These are phyloP conservation scores for Globisporangium lucens DNA, from an alignment of 352 stramenopile species.

Conservation along the genomic window DNA sequence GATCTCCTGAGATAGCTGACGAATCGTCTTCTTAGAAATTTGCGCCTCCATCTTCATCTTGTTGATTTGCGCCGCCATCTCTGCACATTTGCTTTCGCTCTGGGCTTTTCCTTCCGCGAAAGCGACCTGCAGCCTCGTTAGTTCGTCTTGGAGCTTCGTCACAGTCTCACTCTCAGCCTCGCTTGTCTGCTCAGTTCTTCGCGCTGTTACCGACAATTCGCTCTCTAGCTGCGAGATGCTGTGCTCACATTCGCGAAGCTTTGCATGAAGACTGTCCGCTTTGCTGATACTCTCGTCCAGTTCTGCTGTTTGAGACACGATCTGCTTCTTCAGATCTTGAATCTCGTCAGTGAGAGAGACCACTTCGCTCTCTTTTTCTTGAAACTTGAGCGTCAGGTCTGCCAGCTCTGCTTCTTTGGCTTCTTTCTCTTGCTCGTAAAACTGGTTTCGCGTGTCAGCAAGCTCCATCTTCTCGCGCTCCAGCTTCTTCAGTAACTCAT, in stretches of 20 bases:
- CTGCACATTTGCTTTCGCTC: background rate
- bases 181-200: background rate
- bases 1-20: constrained; percentile 5
- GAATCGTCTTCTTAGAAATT: background rate
- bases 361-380: constrained; percentile 21
- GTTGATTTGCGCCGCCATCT: constrained; percentile 2
- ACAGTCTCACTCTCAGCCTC: background rate
- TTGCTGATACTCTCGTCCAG: constrained; percentile 17
- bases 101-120: background rate
- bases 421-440: constrained; percentile 3
- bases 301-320: constrained; percentile 28
- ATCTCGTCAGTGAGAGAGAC: constrained; percentile 26
- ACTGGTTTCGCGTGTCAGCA: background rate
- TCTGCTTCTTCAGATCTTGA: constrained; percentile 19
- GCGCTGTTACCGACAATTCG: constrained; percentile 2
- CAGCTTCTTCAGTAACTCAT: constrained; percentile 13
- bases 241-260: background rate
- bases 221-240: constrained; percentile 2
- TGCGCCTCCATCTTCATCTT: constrained; percentile 1
- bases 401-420: constrained; percentile 8
- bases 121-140: background rate
- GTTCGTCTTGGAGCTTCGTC: background rate
- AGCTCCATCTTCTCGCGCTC: constrained; percentile 9
- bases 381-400: constrained; percentile 23
- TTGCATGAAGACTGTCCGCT: constrained; percentile 3